phyloP scores from a whole-genome alignment of 805 yeast species.

The Tanozyma kutaoensis region DNA sequence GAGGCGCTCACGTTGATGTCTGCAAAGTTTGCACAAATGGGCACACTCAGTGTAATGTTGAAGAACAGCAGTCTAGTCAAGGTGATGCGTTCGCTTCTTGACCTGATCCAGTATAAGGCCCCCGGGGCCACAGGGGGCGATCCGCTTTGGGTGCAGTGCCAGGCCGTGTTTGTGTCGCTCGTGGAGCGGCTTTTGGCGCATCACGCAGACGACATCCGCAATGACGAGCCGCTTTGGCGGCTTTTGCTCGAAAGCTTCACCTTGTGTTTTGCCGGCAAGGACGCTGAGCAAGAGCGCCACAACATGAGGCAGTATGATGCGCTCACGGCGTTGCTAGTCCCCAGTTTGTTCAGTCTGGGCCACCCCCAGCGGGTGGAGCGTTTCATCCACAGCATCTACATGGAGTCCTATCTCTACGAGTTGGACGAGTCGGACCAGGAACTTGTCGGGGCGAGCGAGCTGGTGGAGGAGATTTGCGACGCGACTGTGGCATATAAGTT shows the following conservation, averaged over 20 bases:
- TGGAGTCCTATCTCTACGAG: slow-evolving; percentile 45
- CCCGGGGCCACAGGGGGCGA: slow-evolving; percentile 14
- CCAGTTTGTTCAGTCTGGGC: neutral
- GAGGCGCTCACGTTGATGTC: slow-evolving; percentile 28
- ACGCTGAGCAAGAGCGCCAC: slow-evolving; percentile 30
- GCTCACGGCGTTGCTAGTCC: slow-evolving; percentile 27
- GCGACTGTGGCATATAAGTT: slow-evolving; percentile 19
- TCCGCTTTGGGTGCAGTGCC: slow-evolving; percentile 42
- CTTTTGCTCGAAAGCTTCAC: slow-evolving; percentile 26
- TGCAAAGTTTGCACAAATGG: slow-evolving; percentile 15
- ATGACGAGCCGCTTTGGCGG: slow-evolving; percentile 21
- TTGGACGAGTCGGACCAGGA: slow-evolving; percentile 38
- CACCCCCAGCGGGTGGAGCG: slow-evolving; percentile 18
- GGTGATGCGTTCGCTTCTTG: slow-evolving; percentile 36
- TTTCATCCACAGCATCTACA: slow-evolving; percentile 39
- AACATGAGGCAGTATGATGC: slow-evolving; percentile 24
- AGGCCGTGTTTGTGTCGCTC: slow-evolving; percentile 23
- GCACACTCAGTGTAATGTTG: slow-evolving; percentile 21
- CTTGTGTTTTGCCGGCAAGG: slow-evolving; percentile 22
- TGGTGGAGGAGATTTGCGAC: slow-evolving; percentile 21
- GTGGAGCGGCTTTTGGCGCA: slow-evolving; percentile 15
- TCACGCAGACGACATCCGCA: slow-evolving; percentile 2
- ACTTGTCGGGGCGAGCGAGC: slow-evolving; percentile 14
- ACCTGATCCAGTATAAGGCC: slow-evolving; percentile 33
- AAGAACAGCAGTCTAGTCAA: slow-evolving; percentile 32